Percentiles rank a stretch among this genome's conserved stretches.
phyloP scores from a whole-genome alignment of 768 basidiomycete genomes.

The Suillus luteus region DNA sequence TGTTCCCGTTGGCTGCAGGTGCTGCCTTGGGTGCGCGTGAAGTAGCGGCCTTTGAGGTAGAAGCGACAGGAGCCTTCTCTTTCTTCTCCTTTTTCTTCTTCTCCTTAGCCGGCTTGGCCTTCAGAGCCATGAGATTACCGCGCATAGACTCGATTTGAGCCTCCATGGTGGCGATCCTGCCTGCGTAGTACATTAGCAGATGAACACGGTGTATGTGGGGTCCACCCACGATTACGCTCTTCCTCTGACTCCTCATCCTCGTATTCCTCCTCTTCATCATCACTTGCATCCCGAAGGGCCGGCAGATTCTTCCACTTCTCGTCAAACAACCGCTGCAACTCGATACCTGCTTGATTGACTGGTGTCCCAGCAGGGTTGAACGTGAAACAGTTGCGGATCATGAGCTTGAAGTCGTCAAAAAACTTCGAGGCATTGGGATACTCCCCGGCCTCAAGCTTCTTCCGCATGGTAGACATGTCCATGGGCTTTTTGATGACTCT shows the following conservation, averaged over 20 bases:
- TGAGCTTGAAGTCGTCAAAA: slow-evolving; percentile 88
- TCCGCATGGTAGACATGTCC: slow-evolving; percentile 89
- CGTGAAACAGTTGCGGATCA: slow-evolving; percentile 90
- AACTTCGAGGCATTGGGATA: slow-evolving; percentile 83
- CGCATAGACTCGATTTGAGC: slow-evolving; percentile 79
- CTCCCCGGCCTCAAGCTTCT: slow-evolving; percentile 75
- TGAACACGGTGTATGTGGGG: slow-evolving; percentile 11
- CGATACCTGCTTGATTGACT: slow-evolving; percentile 84
- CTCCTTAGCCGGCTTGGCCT: slow-evolving; percentile 54
- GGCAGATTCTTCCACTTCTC: slow-evolving; percentile 89
- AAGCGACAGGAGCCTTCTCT: slow-evolving; percentile 53
- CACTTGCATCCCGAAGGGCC: slow-evolving; percentile 51
- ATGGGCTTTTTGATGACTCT: slow-evolving; percentile 93
- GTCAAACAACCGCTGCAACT: slow-evolving; percentile 86
- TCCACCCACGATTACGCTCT: slow-evolving; percentile 57
- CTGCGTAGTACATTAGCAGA: slow-evolving; percentile 40
- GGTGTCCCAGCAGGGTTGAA: slow-evolving; percentile 91
- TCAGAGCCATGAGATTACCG: slow-evolving; percentile 65
- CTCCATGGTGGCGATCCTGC: slow-evolving; percentile 76
- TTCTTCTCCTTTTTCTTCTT: slow-evolving; percentile 78
- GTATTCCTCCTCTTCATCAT: slow-evolving; percentile 67
- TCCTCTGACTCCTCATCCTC: slow-evolving; percentile 67
- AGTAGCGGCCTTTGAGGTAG: slow-evolving; percentile 59
- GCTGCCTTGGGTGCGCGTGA: slow-evolving; percentile 49
- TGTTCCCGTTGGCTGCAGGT: slow-evolving; percentile 39